Base-by-base conservation (phyloP, 257 asterid species). In the Ehretia macrophylla region DNA sequence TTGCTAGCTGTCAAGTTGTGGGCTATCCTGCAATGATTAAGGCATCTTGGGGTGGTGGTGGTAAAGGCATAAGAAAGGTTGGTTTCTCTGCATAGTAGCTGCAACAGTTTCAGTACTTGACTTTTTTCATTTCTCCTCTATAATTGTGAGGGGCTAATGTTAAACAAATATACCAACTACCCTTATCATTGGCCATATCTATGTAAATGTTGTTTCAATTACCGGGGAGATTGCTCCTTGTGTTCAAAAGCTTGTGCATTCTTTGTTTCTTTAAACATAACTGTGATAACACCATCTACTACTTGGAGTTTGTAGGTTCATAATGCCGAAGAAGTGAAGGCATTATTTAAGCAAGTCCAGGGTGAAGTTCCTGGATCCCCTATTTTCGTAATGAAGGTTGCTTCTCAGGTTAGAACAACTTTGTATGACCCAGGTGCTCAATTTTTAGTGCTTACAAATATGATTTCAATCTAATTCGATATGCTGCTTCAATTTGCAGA, bases 281-380 rank as follows among this genome's bases (percentile, higher is more conserved):
- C 9, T 20, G 18, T 13, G 11, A 32, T 27, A 62, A 62, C 45
- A 35, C 39, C 40, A 13, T 10, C 32, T 63, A 17, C 51, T 61
- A 55, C 58, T 58, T 59, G 56, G 61, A 55, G 63, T 63, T 77
- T 65, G 35, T 78, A 93, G 99, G 99, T 93, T 63, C 92, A 93
- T 70, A 89, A 76, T 68, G 99, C 81, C 71, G 99, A 93, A 59
- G 99, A 93, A 75, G 94, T 93, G 69, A 87, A 72, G 80, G 99
- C 97, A 57, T 71, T 93, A 64, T 93, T 93, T 81, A 93, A 93
- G 78, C 99, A 93, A 93, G 99, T 93, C 60, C 99, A 93, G 77
- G 99, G 99, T 72, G 99, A 93, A 83, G 99, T 93, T 79, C 99
- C 99, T 49, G 99, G 99, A 27, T 93, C 99, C 67, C 99, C 99